Evolutionary conservation across 305 asterid genomes (phyloP), one percentile per base, ranked within the genome.

Genomic region (Plantago rigida): DNA sequence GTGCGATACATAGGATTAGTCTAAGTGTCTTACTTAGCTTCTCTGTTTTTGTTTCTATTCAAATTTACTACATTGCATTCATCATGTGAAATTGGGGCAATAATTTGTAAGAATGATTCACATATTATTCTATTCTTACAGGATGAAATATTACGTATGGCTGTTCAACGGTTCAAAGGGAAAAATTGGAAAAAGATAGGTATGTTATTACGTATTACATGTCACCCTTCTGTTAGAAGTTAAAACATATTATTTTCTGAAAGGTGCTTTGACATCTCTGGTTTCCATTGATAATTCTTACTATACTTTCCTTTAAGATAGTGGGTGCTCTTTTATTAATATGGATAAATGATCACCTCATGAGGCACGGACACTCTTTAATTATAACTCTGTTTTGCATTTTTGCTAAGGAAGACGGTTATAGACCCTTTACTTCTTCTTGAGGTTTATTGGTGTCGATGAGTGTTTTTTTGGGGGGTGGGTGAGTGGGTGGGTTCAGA

Each of bases 121-220:
- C 44, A 29, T 12, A 22, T 55, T 55, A 3, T 14, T 55, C 12
- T 55, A 55, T 44, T 36, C 48, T 14, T 31, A 56, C 61, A 56
- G 61, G 61, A 56, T 56, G 61, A 56, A 39, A 56, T 56, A 36
- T 56, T 56, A 36, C 26, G 61, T 1, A 22, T 5, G 31, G 61
- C 61, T 56, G 61, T 56, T 34, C 48, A 56, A 9, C 48, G 48
- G 24, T 56, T 36, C 48, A 56, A 36, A 0, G 47, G 48, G n/a
- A 56, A 56, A 5, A 56, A 39, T 13, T 56, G 61, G 61, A 56
- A 56, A 56, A 36, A 56, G 61, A 56, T 56, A 56, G 61, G 61
- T 56, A 56, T 36, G 14, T 10, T 4, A 11, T 53, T 28, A 0
- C 1, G 10, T 13, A 47, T 0, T 31, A 56, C 29, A 29, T 4